Conservation (phyloP, 2,329 filamentous ascomycete species). For the Epichloe aotearoae region DNA sequence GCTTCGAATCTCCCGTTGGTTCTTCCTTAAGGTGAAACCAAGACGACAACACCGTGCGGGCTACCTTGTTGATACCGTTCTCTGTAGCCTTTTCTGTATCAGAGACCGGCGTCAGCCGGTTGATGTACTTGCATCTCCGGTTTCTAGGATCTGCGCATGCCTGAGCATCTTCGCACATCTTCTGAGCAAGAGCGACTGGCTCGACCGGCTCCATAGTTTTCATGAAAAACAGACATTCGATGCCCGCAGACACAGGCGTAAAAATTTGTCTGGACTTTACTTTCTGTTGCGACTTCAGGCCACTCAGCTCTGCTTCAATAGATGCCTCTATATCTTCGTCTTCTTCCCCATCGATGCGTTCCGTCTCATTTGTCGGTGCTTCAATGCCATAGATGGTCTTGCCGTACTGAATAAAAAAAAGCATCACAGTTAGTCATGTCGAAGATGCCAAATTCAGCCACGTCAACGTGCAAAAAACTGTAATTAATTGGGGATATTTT, state of each 20-base stretch:
- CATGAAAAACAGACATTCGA: constrained; percentile 53
- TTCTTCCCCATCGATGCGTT: constrained; percentile 27
- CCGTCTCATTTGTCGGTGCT: constrained; percentile 20
- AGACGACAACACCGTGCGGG: constrained; percentile 45
- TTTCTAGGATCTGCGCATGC: constrained; percentile 26
- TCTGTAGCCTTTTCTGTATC: constrained; percentile 52
- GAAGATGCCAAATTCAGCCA: neutral
- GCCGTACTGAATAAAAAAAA: constrained; percentile 39
- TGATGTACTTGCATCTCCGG: constrained; percentile 43
- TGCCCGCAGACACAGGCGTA: constrained; percentile 36
- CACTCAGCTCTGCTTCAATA: constrained; percentile 58
- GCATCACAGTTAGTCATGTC: neutral
- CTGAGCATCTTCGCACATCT: constrained; percentile 42
- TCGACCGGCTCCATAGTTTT: constrained; percentile 42
- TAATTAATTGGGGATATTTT: too few species aligned
- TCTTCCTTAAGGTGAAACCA: constrained; percentile 41
- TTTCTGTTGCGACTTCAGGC: constrained; percentile 35
- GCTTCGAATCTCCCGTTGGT: constrained; percentile 8
- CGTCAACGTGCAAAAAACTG: neutral
- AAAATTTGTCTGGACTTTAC: constrained; percentile 34
- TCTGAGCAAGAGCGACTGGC: constrained; percentile 38
- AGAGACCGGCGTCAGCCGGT: constrained; percentile 40
- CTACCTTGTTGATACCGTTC: constrained; percentile 52
- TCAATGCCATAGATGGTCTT: constrained; percentile 45
- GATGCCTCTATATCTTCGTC: constrained; percentile 57